Conservation (phyloP, 176 grass and related monocot species). For the Eremochloa ophiuroides region DNA sequence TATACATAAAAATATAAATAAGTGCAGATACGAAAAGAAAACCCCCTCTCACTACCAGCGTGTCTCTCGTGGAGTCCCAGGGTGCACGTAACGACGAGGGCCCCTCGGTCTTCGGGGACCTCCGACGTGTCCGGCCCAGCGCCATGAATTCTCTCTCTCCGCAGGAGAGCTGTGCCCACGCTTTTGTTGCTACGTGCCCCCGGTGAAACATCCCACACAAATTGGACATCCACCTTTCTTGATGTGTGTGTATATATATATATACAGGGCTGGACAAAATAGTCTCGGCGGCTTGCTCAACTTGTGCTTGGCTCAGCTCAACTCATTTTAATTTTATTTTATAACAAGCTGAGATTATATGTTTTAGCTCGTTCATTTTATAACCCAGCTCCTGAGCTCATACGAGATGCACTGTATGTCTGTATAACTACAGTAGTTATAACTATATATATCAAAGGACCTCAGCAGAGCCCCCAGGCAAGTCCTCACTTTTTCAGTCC, state of each 20-base stretch:
- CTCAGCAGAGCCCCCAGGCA: background rate
- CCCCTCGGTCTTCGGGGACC: background rate
- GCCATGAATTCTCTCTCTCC: background rate
- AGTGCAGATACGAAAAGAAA: background rate
- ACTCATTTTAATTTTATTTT: too few species aligned
- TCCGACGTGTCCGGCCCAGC: background rate
- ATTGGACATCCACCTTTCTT: background rate
- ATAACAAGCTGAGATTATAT: too few species aligned
- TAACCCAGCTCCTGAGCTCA: too few species aligned
- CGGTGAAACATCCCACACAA: slow-evolving; percentile 6
- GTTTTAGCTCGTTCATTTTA: too few species aligned
- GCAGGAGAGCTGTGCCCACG: background rate
- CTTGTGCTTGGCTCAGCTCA: too few species aligned
- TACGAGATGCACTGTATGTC: too few species aligned
- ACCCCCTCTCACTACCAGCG: background rate
- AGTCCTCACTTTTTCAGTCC: background rate
- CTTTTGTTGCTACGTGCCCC: slow-evolving; percentile 3
- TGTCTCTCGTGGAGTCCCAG: background rate
- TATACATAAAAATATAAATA: too few species aligned
- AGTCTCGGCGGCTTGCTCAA: too few species aligned
- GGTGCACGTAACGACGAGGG: background rate
- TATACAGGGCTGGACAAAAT: too few species aligned
- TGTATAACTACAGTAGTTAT: too few species aligned
- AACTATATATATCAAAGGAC: background rate
- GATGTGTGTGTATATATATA: background rate